These are phyloP conservation scores for Dipteronia dyeriana DNA, from an alignment of 345 rosid species.

Conservation along the genomic window DNA sequence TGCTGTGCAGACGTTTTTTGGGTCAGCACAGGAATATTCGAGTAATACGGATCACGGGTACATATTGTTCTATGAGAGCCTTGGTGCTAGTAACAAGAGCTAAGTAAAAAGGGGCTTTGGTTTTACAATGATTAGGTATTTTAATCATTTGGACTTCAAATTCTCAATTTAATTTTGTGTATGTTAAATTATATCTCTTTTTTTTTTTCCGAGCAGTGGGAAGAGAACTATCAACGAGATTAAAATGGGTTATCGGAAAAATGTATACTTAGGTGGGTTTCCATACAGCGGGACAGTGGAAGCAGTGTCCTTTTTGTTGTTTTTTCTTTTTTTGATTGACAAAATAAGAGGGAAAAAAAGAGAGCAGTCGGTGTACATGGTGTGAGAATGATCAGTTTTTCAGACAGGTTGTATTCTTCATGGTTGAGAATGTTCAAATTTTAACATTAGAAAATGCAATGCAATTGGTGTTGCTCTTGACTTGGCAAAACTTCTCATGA, in stretches of 20 bases:
- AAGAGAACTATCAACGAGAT: conserved; percentile 38
- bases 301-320: conserved; percentile 38
- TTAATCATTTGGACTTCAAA: conserved; percentile 37
- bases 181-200: conserved; percentile 25
- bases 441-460: conserved; percentile 25
- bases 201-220: conserved; percentile 30
- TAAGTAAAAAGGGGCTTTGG: conserved; percentile 33
- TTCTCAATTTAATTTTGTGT: conserved; percentile 18
- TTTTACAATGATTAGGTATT: conserved; percentile 40
- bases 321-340: conserved; percentile 18
- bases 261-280: conserved; percentile 54
- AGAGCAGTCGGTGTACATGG: conserved; percentile 44
- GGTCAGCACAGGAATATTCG: conserved; percentile 94
- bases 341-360: conserved; percentile 42
- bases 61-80: conserved; percentile 95
- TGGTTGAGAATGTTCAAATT: conserved; percentile 29
- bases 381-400: conserved; percentile 23
- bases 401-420: conserved; percentile 32
- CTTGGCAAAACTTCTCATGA: too few relatives aligned
- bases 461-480: conserved; percentile 11
- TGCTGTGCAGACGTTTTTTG: conserved; percentile 95
- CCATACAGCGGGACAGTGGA: conserved; percentile 61
- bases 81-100: conserved; percentile 52
- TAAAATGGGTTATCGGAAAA: conserved; percentile 32
- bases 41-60: conserved; percentile 98